Percentiles rank a stretch among this genome's conserved stretches.
These are phyloP conservation scores for Sphagnum tenellum DNA, from an alignment of 225 moss, liverwort and hornwort species.

Conservation along the genomic window DNA sequence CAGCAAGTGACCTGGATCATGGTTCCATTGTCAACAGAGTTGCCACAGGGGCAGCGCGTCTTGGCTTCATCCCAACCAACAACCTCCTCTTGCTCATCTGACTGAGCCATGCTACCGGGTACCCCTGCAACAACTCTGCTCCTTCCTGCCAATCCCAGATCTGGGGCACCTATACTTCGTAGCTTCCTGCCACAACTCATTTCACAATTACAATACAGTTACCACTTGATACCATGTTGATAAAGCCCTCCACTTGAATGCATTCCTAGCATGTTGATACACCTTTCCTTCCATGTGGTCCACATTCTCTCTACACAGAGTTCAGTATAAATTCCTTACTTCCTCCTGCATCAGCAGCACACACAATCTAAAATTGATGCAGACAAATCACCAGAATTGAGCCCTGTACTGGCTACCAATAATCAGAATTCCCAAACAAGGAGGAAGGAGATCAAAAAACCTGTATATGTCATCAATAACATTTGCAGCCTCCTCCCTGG, in stretches of 20 bases:
- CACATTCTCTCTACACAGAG: no score
- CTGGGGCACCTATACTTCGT: slow-evolving; percentile 57
- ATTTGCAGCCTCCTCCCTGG: slow-evolving; percentile 78
- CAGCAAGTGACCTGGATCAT: slow-evolving; percentile 79
- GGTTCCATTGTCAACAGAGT: slow-evolving; percentile 54
- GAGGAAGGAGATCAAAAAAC: slow-evolving; percentile 19
- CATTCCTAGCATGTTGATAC: no score
- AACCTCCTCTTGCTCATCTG: slow-evolving; percentile 73
- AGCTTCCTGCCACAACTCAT: slow-evolving; percentile 55
- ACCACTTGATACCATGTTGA: neutral
- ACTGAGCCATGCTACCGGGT: slow-evolving; percentile 80
- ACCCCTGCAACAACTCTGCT: no score
- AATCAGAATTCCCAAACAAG: neutral
- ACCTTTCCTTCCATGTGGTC: no score
- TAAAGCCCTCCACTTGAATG: neutral
- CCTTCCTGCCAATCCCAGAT: slow-evolving; percentile 21
- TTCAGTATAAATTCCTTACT: no score
- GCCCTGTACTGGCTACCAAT: no score
- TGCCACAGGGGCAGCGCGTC: slow-evolving; percentile 91
- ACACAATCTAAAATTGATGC: neutral
- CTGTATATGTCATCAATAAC: slow-evolving; percentile 93
- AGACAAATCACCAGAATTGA: no score
- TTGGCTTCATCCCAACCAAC: slow-evolving; percentile 55
- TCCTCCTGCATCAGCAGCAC: neutral
- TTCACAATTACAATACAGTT: neutral